Conservation (phyloP, 2,329 filamentous ascomycete species). For the Fusarium nanum region DNA sequence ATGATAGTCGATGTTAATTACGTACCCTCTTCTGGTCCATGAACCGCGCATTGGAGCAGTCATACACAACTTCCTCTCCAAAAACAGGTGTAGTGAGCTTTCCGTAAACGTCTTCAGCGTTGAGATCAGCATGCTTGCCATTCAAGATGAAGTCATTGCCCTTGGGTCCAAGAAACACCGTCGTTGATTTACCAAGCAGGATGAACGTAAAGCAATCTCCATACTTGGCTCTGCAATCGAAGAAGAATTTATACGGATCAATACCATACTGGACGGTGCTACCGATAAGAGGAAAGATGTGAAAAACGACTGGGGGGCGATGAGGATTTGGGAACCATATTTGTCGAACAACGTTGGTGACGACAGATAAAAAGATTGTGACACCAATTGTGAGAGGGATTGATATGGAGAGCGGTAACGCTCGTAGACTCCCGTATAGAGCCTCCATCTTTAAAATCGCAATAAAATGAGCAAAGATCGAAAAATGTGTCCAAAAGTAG, state of each 20-base stretch:
- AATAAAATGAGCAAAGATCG: not conserved
- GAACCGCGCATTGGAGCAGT: conserved; percentile 88
- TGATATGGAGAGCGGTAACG: conserved; percentile 21
- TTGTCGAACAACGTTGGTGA: conserved; percentile 83
- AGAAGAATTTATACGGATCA: conserved; percentile 90
- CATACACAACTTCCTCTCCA: conserved; percentile 86
- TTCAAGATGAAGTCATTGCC: conserved; percentile 94
- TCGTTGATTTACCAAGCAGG: conserved; percentile 86
- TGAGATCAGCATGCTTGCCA: conserved; percentile 87
- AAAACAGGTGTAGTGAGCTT: conserved; percentile 79
- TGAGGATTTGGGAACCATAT: conserved; percentile 83
- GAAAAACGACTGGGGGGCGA: conserved; percentile 83
- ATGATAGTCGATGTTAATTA: not conserved
- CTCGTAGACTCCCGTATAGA: not conserved
- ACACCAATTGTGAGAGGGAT: conserved; percentile 55
- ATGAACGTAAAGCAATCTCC: conserved; percentile 91
- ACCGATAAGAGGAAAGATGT: conserved; percentile 84
- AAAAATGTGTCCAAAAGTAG: not conserved
- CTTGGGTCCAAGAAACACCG: conserved; percentile 81
- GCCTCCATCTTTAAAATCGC: conserved; percentile 1
- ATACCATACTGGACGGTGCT: conserved; percentile 95
- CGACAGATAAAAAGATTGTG: conserved; percentile 66
- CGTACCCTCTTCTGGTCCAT: conserved; percentile 94
- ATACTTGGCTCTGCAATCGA: conserved; percentile 78
- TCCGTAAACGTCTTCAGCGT: conserved; percentile 89